Evolutionary conservation across 2,329 filamentous ascomycete genomes (phyloP).

Genomic region (Geosmithia putterillii): DNA sequence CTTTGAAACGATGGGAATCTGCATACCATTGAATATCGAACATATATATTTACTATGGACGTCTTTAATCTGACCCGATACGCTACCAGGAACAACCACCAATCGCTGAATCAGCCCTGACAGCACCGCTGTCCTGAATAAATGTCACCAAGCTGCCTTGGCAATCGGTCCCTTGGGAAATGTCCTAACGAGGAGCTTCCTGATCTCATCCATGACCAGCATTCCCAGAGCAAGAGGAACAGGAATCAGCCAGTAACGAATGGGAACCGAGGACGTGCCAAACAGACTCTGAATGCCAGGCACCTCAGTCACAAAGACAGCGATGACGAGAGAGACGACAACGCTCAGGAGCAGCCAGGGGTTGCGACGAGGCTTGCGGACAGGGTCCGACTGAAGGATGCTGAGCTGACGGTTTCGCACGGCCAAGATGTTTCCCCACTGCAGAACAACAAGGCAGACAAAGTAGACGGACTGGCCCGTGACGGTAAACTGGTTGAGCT

Average conservation of each 20-base stretch:
- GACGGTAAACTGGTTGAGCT: slow-evolving; percentile 34
- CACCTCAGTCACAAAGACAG: slow-evolving; percentile 39
- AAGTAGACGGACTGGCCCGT: slow-evolving; percentile 41
- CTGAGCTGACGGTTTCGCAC: slow-evolving; percentile 39
- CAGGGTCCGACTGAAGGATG: slow-evolving; percentile 36
- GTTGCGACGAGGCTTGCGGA: slow-evolving; percentile 32
- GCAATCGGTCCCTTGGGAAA: slow-evolving; percentile 32
- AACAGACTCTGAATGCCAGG: slow-evolving; percentile 36
- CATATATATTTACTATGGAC: too few relatives aligned
- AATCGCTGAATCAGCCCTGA: too few relatives aligned
- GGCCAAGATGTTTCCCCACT: slow-evolving; percentile 39
- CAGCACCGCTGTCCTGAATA: too few relatives aligned
- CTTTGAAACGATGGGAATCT: too few relatives aligned
- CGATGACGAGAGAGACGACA: slow-evolving; percentile 33
- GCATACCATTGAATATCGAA: too few relatives aligned
- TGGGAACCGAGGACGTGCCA: slow-evolving; percentile 32
- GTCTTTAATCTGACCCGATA: too few relatives aligned
- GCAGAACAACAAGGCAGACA: slow-evolving; percentile 37
- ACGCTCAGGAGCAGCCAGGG: slow-evolving; percentile 34
- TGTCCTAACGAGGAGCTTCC: slow-evolving; percentile 33
- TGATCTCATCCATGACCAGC: slow-evolving; percentile 36
- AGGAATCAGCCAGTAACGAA: slow-evolving; percentile 40
- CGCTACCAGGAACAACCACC: too few relatives aligned
- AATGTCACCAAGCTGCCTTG: slow-evolving; percentile 31
- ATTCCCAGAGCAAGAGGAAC: slow-evolving; percentile 36